phyloP scores from a whole-genome alignment of 768 basidiomycete genomes.

The Amanita molliuscula region DNA sequence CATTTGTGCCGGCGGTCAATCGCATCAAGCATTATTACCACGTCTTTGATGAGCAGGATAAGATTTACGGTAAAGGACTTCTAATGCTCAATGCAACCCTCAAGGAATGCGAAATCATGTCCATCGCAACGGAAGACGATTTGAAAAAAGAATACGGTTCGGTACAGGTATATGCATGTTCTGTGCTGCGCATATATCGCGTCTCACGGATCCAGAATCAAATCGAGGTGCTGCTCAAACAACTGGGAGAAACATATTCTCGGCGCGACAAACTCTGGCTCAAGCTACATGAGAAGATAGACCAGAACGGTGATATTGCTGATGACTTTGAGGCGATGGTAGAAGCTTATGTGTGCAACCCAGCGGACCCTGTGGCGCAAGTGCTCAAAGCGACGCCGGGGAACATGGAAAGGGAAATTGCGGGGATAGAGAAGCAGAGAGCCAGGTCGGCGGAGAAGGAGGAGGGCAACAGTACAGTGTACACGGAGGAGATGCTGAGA shows the following conservation, averaged over 20 bases:
- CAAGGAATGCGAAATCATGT: conserved; percentile 37
- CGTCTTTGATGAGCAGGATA: conserved; percentile 26
- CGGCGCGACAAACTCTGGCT: conserved; percentile 41
- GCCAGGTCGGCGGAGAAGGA: conserved; percentile 31
- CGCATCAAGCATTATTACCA: conserved; percentile 31
- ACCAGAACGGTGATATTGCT: conserved; percentile 33
- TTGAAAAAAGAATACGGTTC: conserved; percentile 25
- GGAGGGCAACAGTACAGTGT: conserved; percentile 8
- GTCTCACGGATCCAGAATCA: conserved; percentile 23
- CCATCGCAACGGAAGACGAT: conserved; percentile 32
- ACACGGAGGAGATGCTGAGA: background rate
- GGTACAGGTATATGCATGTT: conserved; percentile 19
- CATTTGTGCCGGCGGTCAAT: conserved; percentile 37
- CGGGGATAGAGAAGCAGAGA: conserved; percentile 39
- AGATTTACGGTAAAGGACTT: conserved; percentile 29
- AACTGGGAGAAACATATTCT: conserved; percentile 38
- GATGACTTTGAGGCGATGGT: conserved; percentile 5
- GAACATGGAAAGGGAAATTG: conserved; percentile 41
- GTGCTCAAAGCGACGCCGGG: conserved; percentile 35
- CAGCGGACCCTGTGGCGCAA: conserved; percentile 35
- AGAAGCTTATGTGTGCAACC: conserved; percentile 6
- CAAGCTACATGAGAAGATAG: conserved; percentile 31
- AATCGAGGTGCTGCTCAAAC: conserved; percentile 28
- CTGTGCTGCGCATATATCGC: conserved; percentile 1
- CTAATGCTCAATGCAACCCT: conserved; percentile 44